These are phyloP conservation scores for Trametes hirsuta DNA, from an alignment of 1,284 basidiomycete species.

Conservation along the genomic window DNA sequence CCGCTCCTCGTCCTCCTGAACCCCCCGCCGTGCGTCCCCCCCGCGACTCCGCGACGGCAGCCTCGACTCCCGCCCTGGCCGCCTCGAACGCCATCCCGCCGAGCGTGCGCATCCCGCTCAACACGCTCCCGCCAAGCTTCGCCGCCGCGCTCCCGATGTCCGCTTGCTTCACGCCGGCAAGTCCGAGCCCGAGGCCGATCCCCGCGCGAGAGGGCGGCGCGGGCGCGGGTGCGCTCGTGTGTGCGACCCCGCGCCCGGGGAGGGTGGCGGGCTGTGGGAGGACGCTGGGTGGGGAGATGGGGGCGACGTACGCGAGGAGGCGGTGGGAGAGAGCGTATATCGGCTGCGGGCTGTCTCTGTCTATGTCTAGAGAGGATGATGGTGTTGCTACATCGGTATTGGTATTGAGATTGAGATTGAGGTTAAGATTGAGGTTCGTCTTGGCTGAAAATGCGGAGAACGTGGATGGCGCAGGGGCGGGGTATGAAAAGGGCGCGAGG, in stretches of 20 bases:
- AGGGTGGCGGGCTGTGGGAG: constrained; percentile 17
- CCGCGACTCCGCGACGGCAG: constrained; percentile 20
- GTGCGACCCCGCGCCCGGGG: constrained; percentile 24
- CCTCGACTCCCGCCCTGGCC: constrained; percentile 36
- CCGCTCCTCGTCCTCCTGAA: background rate
- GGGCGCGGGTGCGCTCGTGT: constrained; percentile 28
- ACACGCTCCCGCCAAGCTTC: constrained; percentile 61
- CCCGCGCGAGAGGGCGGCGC: background rate
- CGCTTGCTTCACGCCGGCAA: constrained; percentile 37
- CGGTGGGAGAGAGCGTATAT: constrained; percentile 65
- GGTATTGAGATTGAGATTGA: constrained; percentile 19
- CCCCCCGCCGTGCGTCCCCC: background rate
- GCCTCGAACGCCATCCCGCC: constrained; percentile 67
- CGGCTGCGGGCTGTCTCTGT: constrained; percentile 38
- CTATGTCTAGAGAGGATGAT: constrained; percentile 41
- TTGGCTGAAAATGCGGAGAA: too few relatives aligned
- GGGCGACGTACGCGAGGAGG: constrained; percentile 63
- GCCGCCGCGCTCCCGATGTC: constrained; percentile 59
- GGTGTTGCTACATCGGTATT: constrained; percentile 30
- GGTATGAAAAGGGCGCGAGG: constrained; percentile 44
- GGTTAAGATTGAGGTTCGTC: too few relatives aligned
- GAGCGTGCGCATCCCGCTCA: constrained; percentile 65
- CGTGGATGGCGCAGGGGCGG: constrained; percentile 6
- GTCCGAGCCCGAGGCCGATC: constrained; percentile 17
- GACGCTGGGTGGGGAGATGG: constrained; percentile 35